Percentiles rank a stretch among this genome's conserved stretches.
These are phyloP conservation scores for Penicillium angulare DNA, from an alignment of 495 filamentous ascomycete genomes.

Conservation along the genomic window DNA sequence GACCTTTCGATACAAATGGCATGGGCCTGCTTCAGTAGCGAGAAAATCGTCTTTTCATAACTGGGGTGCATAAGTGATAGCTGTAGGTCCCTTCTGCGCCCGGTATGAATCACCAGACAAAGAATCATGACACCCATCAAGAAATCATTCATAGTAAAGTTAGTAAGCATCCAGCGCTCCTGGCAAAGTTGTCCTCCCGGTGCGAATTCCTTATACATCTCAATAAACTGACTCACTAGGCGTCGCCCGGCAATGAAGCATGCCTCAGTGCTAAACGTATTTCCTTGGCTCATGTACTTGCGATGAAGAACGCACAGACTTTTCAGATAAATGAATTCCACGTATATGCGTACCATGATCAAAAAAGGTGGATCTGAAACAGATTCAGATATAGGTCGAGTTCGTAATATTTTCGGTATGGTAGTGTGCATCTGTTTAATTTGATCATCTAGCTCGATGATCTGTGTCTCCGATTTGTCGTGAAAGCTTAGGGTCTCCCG, in stretches of 20 bases:
- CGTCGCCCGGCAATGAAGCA: conserved; percentile 21
- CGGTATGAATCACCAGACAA: conserved; percentile 9
- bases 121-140: conserved; percentile 18
- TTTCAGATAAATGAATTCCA: conserved; percentile 29
- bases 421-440: background rate
- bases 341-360: conserved; percentile 27
- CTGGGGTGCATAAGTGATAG: background rate
- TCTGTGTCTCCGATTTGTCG: conserved; percentile 27
- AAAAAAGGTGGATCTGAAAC: conserved; percentile 35
- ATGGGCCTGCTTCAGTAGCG: conserved; percentile 6
- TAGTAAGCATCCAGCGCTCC: conserved; percentile 22
- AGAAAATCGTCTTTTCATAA: background rate
- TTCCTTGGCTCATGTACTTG: conserved; percentile 23
- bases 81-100: background rate
- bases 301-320: conserved; percentile 39
- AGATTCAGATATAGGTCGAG: conserved; percentile 21
- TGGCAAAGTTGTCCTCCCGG: conserved; percentile 17
- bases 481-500: conserved; percentile 25
- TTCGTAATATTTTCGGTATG: background rate
- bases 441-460: conserved; percentile 18
- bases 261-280: conserved; percentile 4
- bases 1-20: conserved; percentile 14
- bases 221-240: conserved; percentile 16
- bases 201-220: conserved; percentile 14
- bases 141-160: conserved; percentile 22